Evolutionary conservation across 1,139 yeast species (phyloP).

Genomic region (Saccharomyces hybrid): DNA sequence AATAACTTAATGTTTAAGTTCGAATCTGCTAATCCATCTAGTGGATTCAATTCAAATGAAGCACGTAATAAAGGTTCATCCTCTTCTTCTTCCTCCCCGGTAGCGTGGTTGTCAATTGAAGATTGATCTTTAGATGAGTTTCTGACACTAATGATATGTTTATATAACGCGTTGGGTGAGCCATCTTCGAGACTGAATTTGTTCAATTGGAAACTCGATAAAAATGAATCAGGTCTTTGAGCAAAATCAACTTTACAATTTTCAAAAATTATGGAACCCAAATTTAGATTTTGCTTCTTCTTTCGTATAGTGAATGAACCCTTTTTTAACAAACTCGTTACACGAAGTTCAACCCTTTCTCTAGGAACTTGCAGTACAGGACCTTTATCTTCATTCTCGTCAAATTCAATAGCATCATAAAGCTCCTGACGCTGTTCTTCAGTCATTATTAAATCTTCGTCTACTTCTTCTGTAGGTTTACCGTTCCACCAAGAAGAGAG

Average conservation of each 20-base stretch:
- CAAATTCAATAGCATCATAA: constrained; percentile 90
- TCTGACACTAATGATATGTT: constrained; percentile 84
- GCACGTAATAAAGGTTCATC: constrained; percentile 67
- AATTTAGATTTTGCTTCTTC: constrained; percentile 36
- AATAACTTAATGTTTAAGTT: constrained; percentile 63
- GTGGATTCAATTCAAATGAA: constrained; percentile 78
- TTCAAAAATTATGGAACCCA: constrained; percentile 77
- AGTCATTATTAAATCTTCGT: constrained; percentile 39
- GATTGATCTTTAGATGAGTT: constrained; percentile 16
- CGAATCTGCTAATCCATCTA: constrained; percentile 78
- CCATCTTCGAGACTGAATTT: constrained; percentile 88
- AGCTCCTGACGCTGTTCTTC: constrained; percentile 76
- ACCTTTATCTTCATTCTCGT: constrained; percentile 51
- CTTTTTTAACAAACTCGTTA: constrained; percentile 59
- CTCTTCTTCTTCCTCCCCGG: constrained; percentile 16
- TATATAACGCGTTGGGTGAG: constrained; percentile 62
- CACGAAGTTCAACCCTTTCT: constrained; percentile 60
- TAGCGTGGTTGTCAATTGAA: constrained; percentile 4
- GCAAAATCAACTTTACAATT: constrained; percentile 69
- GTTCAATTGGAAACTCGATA: constrained; percentile 63
- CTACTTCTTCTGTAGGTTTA: constrained; percentile 22
- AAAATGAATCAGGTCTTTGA: constrained; percentile 74
- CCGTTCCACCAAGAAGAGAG: constrained; percentile 55
- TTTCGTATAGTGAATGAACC: constrained; percentile 66
- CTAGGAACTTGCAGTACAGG: constrained; percentile 62